Percentiles rank a stretch among this genome's conserved stretches.
Conservation (phyloP, 2,329 filamentous ascomycete species). For the Colletotrichum siamense region DNA sequence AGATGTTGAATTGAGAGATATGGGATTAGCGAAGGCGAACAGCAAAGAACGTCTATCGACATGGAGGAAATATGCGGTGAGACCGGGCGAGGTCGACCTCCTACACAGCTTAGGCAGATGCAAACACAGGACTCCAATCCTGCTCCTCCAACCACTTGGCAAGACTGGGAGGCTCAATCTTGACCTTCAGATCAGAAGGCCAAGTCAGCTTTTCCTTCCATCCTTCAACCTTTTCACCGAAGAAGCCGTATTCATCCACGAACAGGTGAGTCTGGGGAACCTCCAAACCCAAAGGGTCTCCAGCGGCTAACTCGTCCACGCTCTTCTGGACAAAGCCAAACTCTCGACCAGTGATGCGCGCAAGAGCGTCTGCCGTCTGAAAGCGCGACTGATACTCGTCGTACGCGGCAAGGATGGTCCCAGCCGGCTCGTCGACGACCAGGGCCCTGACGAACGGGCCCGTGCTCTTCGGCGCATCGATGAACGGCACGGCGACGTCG, state of each 20-base stretch:
- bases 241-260: neutral
- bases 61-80: neutral
- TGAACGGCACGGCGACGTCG: constrained; percentile 26
- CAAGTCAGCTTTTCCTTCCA: constrained; percentile 1
- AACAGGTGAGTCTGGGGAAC: neutral
- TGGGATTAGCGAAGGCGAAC: neutral
- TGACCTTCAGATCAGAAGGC: neutral
- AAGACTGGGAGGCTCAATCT: neutral
- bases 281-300: neutral
- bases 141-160: neutral
- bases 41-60: neutral
- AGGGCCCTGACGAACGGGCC: constrained; percentile 50
- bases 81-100: neutral
- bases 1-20: neutral
- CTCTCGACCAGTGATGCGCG: constrained; percentile 38
- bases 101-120: neutral
- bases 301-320: constrained; percentile 33
- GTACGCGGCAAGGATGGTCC: constrained; percentile 50
- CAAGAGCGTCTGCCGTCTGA: constrained; percentile 40
- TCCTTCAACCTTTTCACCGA: neutral
- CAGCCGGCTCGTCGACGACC: constrained; percentile 41
- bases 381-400: constrained; percentile 40
- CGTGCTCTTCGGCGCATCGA: constrained; percentile 41
- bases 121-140: neutral
- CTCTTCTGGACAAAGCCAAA: constrained; percentile 34